Percentiles rank a stretch among this genome's conserved stretches.
Evolutionary conservation across 495 filamentous ascomycete species (phyloP).

Genomic region (Tuber borchii): DNA sequence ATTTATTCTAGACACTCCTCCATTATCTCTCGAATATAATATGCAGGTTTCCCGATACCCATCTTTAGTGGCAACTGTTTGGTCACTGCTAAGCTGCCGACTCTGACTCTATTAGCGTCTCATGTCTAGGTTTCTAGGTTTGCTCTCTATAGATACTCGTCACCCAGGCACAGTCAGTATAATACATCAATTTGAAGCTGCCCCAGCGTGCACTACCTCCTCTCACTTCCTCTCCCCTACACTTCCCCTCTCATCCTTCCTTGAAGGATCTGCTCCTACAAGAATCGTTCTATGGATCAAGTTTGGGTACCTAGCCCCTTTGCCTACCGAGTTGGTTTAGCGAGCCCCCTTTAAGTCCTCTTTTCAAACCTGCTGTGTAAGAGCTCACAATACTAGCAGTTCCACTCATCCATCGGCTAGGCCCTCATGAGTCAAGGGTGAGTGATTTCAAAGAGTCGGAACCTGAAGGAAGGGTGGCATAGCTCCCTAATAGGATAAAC

Average conservation of each 20-base stretch:
- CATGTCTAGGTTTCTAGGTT: not conserved
- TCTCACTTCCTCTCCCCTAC: not conserved
- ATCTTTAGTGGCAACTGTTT: not conserved
- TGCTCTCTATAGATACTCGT: not conserved
- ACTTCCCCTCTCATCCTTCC: not conserved
- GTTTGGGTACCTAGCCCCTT: not conserved
- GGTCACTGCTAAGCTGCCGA: not conserved
- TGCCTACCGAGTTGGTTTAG: not conserved
- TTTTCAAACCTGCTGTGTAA: not conserved
- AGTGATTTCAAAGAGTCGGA: not conserved
- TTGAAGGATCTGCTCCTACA: not conserved
- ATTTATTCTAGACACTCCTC: not conserved
- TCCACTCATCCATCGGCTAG: not conserved
- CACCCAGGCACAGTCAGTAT: not conserved
- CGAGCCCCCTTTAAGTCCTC: not conserved
- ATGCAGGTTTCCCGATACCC: not conserved
- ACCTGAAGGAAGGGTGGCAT: not conserved
- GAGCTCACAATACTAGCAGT: not conserved
- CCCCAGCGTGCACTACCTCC: not conserved
- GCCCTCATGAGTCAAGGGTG: not conserved
- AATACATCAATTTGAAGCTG: too few relatives aligned
- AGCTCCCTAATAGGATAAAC: not conserved
- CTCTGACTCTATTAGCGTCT: not conserved
- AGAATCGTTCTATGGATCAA: not conserved
- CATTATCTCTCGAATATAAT: not conserved